Base-by-base conservation (phyloP, 352 stramenopile species). In the Pythium dissotocum region DNA sequence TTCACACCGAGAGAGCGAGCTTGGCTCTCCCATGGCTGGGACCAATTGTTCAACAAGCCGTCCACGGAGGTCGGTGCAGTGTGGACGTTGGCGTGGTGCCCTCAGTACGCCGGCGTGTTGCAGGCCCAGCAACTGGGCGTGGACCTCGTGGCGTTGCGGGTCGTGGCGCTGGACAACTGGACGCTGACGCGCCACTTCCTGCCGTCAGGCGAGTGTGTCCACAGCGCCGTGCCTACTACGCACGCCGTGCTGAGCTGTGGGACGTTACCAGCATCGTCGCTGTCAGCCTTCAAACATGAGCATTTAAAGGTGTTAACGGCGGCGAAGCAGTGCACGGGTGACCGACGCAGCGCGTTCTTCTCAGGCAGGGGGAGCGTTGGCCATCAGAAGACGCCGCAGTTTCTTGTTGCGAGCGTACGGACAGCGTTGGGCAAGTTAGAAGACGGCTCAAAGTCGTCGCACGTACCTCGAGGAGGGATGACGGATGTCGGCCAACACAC, bases 401-500 rank as follows among this genome's bases (percentile, higher is more conserved):
- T 89, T 24, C 78, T 88, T 18, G 77, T 61, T 0, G 53, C 72
- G 12, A 54, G 83, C 1, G 55, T 87, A 2, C 60, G 61, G 16
- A 69, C 52, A 28, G 48, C 62, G 2, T 30, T 71, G 18, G 46
- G 10, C 32, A 67, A 57, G 21, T 42, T 73, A 12, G 58, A 59
- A 2, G 42, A 58, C 63, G 24, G 40, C 4, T 30, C 28, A 1
- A 0, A 18, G 12, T 24, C 36, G 13, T 16, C 24, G 1, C 26
- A 40, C 49, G 10, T 63, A 58, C 36, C 69, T 10, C 44, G 56
- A 30, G 78, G 78, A 16, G 79, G 79, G 1, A 83, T 77, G n/a
- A 87, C 76, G 0, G 80, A 87, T 54, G 77, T 87, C 13, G 79
- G 78, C 2, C 69, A 73, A 16, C 80, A 91, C 58, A 89, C 80